Evolutionary conservation across 73 alveolate species (phyloP).

Genomic region (Urostyla sp.): DNA sequence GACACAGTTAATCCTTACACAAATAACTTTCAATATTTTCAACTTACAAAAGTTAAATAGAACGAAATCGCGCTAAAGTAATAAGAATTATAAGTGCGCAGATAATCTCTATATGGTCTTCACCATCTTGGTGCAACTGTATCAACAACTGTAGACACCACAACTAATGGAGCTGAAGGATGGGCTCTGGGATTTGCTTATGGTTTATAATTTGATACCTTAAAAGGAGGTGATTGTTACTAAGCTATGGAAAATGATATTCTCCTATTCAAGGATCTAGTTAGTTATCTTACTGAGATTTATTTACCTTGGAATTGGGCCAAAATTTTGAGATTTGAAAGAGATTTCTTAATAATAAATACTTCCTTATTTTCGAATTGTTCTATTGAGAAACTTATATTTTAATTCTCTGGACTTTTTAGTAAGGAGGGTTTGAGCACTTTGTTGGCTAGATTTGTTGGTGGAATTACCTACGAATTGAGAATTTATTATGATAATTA

Average conservation of each 20-base stretch:
- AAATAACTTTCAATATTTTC: too few species aligned
- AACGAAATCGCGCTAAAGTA: too few species aligned
- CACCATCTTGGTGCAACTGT: not conserved
- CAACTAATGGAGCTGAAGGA: not conserved
- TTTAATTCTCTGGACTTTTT: not conserved
- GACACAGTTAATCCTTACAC: too few species aligned
- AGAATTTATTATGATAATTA: not conserved
- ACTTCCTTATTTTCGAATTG: not conserved
- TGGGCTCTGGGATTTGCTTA: not conserved
- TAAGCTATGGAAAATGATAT: not conserved
- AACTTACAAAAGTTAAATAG: too few species aligned
- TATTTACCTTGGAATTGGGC: conserved; percentile 1
- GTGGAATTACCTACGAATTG: not conserved
- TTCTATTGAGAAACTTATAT: not conserved
- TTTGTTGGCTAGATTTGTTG: not conserved
- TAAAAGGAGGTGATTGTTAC: not conserved
- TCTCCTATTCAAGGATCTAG: not conserved
- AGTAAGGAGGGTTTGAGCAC: not conserved
- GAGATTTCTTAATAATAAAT: not conserved
- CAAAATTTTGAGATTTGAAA: not conserved
- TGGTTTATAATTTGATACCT: not conserved
- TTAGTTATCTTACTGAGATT: not conserved
- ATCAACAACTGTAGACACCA: not conserved
- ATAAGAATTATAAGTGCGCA: too few species aligned
- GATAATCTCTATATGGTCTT: too few species aligned